phyloP scores from a whole-genome alignment of 768 basidiomycete species.

The Tulasnella sp. region DNA sequence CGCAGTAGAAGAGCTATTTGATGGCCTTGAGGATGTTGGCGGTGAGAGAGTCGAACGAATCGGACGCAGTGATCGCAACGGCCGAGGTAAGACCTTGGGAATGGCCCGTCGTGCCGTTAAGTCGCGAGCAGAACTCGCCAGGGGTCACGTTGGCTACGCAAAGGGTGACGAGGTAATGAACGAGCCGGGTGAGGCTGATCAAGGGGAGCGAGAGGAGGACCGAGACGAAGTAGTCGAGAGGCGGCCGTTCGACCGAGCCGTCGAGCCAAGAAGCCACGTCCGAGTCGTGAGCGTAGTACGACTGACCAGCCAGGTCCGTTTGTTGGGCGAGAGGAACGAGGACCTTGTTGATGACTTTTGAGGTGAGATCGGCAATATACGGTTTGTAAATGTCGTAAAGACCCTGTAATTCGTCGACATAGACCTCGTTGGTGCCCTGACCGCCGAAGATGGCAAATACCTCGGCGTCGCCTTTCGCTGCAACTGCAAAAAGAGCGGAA shows the following conservation, averaged over 20 bases:
- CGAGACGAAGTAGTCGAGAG: slow-evolving; percentile 78
- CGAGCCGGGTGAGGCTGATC: slow-evolving; percentile 91
- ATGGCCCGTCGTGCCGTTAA: slow-evolving; percentile 89
- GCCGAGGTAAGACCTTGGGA: slow-evolving; percentile 96
- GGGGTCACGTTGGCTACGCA: slow-evolving; percentile 65
- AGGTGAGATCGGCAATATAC: slow-evolving; percentile 65
- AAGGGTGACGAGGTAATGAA: slow-evolving; percentile 78
- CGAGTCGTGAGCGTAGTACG: slow-evolving; percentile 68
- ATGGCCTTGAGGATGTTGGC: slow-evolving; percentile 73
- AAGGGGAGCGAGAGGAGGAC: slow-evolving; percentile 90
- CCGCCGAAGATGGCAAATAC: slow-evolving; percentile 94
- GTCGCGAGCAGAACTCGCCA: slow-evolving; percentile 60
- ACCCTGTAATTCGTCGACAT: slow-evolving; percentile 88
- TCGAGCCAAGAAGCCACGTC: slow-evolving; percentile 78
- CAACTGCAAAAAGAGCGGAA: slow-evolving; percentile 60
- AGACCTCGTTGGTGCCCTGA: slow-evolving; percentile 96
- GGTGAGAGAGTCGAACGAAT: slow-evolving; percentile 59
- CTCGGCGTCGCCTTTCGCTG: slow-evolving; percentile 48
- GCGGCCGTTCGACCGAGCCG: slow-evolving; percentile 55
- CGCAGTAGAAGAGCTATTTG: slow-evolving; percentile 87
- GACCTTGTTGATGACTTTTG: slow-evolving; percentile 48
- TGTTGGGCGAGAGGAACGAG: slow-evolving; percentile 59
- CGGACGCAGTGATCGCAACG: slow-evolving; percentile 73
- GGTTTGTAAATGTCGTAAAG: slow-evolving; percentile 88
- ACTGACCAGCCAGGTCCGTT: slow-evolving; percentile 34